phyloP scores from a whole-genome alignment of 805 yeast species.

The Yamadazyma olivae region DNA sequence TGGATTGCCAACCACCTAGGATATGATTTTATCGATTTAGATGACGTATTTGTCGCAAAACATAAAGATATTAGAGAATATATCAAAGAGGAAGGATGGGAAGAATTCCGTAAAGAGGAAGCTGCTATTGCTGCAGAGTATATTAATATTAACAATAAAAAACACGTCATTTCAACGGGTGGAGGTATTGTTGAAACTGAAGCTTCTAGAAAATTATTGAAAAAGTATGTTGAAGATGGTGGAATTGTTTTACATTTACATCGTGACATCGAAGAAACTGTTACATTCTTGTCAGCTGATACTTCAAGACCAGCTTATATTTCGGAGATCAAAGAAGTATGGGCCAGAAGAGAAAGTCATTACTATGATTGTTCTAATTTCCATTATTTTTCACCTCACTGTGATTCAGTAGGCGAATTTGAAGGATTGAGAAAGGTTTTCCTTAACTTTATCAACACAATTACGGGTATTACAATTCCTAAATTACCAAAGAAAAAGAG shows the following conservation, averaged over 20 bases:
- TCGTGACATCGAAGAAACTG: slow-evolving; percentile 79
- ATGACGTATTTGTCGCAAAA: slow-evolving; percentile 60
- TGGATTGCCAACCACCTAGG: slow-evolving; percentile 74
- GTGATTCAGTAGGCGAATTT: slow-evolving; percentile 54
- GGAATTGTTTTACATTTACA: slow-evolving; percentile 90
- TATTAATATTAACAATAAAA: slow-evolving; percentile 36
- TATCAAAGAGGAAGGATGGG: slow-evolving; percentile 78
- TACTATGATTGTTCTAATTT: slow-evolving; percentile 78
- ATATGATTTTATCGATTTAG: slow-evolving; percentile 72
- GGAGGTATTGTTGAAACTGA: slow-evolving; percentile 90
- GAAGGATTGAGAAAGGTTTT: slow-evolving; percentile 57
- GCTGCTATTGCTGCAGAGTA: slow-evolving; percentile 50
- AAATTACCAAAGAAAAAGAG: slow-evolving; percentile 50
- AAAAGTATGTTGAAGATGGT: slow-evolving; percentile 49
- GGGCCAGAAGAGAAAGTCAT: slow-evolving; percentile 77
- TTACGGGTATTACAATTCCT: slow-evolving; percentile 51
- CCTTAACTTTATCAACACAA: slow-evolving; percentile 51
- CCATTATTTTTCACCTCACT: slow-evolving; percentile 74
- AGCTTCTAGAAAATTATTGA: slow-evolving; percentile 62
- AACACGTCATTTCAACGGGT: slow-evolving; percentile 84
- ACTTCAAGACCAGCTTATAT: slow-evolving; percentile 84
- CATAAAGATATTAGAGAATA: slow-evolving; percentile 55
- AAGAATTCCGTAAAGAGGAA: slow-evolving; percentile 73
- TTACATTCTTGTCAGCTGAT: slow-evolving; percentile 71
- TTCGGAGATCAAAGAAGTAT: slow-evolving; percentile 77